Evolutionary conservation across 495 filamentous ascomycete genomes (phyloP).

Genomic region (Parathielavia appendiculata): DNA sequence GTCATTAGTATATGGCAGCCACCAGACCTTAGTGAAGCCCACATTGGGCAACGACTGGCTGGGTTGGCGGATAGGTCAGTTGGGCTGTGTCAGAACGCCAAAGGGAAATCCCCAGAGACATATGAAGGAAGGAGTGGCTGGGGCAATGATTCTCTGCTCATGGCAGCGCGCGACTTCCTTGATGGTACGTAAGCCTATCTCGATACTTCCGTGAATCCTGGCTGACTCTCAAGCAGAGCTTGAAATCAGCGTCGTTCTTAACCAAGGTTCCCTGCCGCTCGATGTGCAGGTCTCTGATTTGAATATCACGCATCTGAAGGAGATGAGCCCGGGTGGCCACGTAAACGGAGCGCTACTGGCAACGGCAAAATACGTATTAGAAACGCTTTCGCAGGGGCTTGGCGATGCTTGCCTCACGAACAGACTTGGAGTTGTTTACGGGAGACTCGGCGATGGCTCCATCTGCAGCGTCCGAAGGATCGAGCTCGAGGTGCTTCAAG

Average conservation of each 20-base stretch:
- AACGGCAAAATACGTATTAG: constrained; percentile 30
- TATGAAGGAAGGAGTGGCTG: not conserved
- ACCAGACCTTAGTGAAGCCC: constrained; percentile 19
- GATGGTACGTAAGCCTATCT: constrained; percentile 34
- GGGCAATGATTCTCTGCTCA: constrained; percentile 32
- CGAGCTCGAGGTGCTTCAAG: constrained; percentile 43
- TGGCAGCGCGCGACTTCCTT: constrained; percentile 42
- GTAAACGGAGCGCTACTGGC: constrained; percentile 27
- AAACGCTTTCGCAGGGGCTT: constrained; percentile 26
- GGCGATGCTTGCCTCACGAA: constrained; percentile 23
- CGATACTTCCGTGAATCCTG: not conserved
- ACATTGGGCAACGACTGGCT: constrained; percentile 14
- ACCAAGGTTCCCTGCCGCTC: constrained; percentile 21
- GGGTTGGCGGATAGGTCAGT: not conserved
- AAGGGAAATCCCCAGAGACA: constrained; percentile 39
- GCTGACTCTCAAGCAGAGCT: constrained; percentile 34
- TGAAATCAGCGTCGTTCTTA: constrained; percentile 34
- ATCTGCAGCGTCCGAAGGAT: constrained; percentile 37
- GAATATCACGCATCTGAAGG: constrained; percentile 31
- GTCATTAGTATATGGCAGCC: constrained; percentile 40
- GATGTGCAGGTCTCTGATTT: constrained; percentile 34
- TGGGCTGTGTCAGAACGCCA: constrained; percentile 26
- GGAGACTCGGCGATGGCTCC: constrained; percentile 27
- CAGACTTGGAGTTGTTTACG: constrained; percentile 28
- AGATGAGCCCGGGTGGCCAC: constrained; percentile 17